Evolutionary conservation across 495 filamentous ascomycete species (phyloP), one percentile per base, ranked within the genome.

Genomic region (Podospora conica): DNA sequence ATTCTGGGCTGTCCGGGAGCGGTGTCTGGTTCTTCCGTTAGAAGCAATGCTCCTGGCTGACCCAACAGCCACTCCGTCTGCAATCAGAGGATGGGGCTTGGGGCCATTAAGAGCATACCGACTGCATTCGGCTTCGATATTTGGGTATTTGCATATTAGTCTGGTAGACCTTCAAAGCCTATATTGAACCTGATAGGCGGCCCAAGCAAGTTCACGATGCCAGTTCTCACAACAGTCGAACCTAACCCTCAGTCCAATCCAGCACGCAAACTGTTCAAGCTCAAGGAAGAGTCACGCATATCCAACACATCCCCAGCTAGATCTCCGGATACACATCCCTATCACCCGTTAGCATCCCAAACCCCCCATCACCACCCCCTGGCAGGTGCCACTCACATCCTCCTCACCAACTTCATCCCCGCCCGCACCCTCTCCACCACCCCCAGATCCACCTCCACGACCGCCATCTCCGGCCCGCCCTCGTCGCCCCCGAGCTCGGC

Each of bases 401-500:
- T 68, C 69, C 88, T 82, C 21, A 84, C 76, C 24, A 91, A 74
- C 8, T 89, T 88, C 83, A 91, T 87, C 71, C 87, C 81, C 65
- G 66, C 80, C 69, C 86, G 82, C 6, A 84, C 73, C 67, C 76
- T 77, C 67, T 75, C 75, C 73, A 81, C 67, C 61, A 83, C 69
- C 1, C 71, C 78, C 0, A 78, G 69, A 61, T 85, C 79, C 22
- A 86, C 80, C 60, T 81, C 80, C 0, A 81, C 82, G 0, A 82
- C 66, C 0, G 76, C 82, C 55, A 85, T 75, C 9, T 79, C 81
- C 5, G 79, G 76, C 11, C 78, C 77, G 1, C 69, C 74, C 2
- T 69, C 70, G 24, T 73, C 73, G 68, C 86, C 78, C 67, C 81
- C 83, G 29, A 93, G 76, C 68, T 87, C 81, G 1, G 86, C 83